Percentiles rank a stretch among this genome's conserved stretches.
These are phyloP conservation scores for Phytophthora sp. DNA, from an alignment of 352 stramenopile species.

Conservation along the genomic window DNA sequence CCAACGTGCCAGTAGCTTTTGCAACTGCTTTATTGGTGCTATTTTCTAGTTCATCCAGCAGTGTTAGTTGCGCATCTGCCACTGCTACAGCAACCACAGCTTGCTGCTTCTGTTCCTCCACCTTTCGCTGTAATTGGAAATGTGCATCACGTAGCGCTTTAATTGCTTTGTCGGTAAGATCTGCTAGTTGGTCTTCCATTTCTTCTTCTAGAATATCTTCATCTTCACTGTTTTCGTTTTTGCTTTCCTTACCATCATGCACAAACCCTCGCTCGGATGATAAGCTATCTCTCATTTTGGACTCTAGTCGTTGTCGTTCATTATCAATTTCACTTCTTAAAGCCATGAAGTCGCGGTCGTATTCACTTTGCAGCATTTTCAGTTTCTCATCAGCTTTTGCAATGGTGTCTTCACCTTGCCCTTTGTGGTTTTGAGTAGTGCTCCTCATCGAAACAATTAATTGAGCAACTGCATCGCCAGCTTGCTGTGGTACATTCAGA, in stretches of 20 bases:
- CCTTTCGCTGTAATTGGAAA: constrained; percentile 14
- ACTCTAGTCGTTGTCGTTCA: constrained; percentile 23
- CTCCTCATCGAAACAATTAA: background rate
- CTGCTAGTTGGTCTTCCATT: constrained; percentile 21
- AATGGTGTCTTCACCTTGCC: constrained; percentile 6
- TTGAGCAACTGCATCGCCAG: background rate
- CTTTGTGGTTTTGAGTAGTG: constrained; percentile 11
- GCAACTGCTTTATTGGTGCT: background rate
- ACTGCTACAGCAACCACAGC: constrained; percentile 18
- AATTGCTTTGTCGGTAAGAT: constrained; percentile 17
- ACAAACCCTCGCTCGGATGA: constrained; percentile 1
- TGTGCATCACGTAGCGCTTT: constrained; percentile 18
- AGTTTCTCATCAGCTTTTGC: constrained; percentile 14
- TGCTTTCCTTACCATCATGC: too few species aligned
- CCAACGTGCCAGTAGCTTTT: background rate
- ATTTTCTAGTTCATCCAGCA: constrained; percentile 9
- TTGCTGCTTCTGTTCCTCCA: constrained; percentile 15
- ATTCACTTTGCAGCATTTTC: constrained; percentile 22
- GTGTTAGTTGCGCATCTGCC: constrained; percentile 21
- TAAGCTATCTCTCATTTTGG: constrained; percentile 20
- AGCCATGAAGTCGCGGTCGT: constrained; percentile 14
- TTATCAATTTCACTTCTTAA: constrained; percentile 22
- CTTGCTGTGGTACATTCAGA: background rate
- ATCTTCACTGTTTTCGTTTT: background rate
- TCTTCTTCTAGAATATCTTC: constrained; percentile 12